Conservation (phyloP, 176 grass and related monocot species). For the Metroxylon sagu region DNA sequence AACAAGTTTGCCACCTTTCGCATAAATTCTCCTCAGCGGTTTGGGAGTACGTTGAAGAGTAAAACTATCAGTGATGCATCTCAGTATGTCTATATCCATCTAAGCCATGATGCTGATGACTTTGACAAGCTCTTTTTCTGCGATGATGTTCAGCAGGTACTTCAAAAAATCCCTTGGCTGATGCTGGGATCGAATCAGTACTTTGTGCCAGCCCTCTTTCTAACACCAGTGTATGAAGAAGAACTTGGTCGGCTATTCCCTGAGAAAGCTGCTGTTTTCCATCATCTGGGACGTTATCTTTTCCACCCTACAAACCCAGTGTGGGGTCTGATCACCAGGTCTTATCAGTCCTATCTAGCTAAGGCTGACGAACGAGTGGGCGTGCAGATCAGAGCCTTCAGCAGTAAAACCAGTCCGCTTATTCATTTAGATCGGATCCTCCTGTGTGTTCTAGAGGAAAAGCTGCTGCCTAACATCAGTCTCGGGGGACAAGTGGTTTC, state of each 20-base stretch:
- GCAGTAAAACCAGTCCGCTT: slow-evolving; percentile 41
- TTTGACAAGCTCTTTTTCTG: slow-evolving; percentile 70
- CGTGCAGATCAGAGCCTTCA: slow-evolving; percentile 83
- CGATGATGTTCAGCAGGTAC: slow-evolving; percentile 44
- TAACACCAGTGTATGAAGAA: slow-evolving; percentile 45
- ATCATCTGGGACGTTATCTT: slow-evolving; percentile 60
- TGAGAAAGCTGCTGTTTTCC: slow-evolving; percentile 45
- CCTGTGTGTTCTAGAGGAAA: slow-evolving; percentile 51
- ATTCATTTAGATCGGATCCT: slow-evolving; percentile 84
- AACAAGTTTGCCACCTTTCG: slow-evolving; percentile 31
- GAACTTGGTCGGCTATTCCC: slow-evolving; percentile 46
- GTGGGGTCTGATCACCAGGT: slow-evolving; percentile 65
- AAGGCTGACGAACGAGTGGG: slow-evolving; percentile 70
- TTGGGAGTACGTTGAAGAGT: slow-evolving; percentile 53
- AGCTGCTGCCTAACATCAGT: slow-evolving; percentile 43
- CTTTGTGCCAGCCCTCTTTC: slow-evolving; percentile 56
- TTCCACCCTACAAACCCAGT: slow-evolving; percentile 58
- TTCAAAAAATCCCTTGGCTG: slow-evolving; percentile 44
- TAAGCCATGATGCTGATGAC: slow-evolving; percentile 39
- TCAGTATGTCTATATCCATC: slow-evolving; percentile 51
- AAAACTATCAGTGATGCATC: slow-evolving; percentile 10
- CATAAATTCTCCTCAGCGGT: slow-evolving; percentile 33
- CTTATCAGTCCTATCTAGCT: slow-evolving; percentile 60
- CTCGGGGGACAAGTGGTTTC: slow-evolving; percentile 20
- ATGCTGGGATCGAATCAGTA: slow-evolving; percentile 51